A percentile compares a stretch with the other conserved stretches of the same genome.
Conservation (phyloP, 805 yeast species). For the Trichomonascus vanleenenianus region DNA sequence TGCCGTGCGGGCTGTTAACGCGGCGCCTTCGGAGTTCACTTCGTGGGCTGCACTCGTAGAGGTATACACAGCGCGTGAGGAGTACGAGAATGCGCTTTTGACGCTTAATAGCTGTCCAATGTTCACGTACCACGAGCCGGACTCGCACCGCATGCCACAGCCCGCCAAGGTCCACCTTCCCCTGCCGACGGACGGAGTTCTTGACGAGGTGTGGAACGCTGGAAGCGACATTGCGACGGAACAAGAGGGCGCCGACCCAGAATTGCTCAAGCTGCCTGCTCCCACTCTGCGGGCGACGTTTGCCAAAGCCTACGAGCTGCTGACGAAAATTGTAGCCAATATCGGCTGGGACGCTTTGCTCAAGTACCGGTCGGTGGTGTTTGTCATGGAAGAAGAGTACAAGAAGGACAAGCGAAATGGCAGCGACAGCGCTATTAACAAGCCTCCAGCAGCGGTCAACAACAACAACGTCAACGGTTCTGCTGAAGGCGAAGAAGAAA, state of each 20-base stretch:
- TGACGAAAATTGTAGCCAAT: conserved; percentile 57
- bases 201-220: conserved; percentile 41
- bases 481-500: conserved; percentile 8
- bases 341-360: conserved; percentile 82
- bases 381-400: conserved; percentile 75
- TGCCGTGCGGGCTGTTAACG: conserved; percentile 52
- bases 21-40: conserved; percentile 70
- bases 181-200: conserved; percentile 46
- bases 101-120: conserved; percentile 73
- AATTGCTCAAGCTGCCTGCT: conserved; percentile 44
- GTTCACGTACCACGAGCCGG: conserved; percentile 42
- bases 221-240: conserved; percentile 17
- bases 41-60: conserved; percentile 63
- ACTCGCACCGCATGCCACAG: conserved; percentile 36
- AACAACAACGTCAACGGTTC: conserved; percentile 9
- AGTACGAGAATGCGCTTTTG: conserved; percentile 52
- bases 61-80: conserved; percentile 48
- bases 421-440: conserved; percentile 4
- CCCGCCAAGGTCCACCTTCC: conserved; percentile 42
- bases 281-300: conserved; percentile 46
- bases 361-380: conserved; percentile 56
- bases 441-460: background rate
- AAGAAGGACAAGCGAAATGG: conserved; percentile 28
- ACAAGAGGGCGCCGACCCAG: conserved; percentile 38
- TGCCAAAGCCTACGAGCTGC: conserved; percentile 54